Evolutionary conservation across 306 rosid genomes (phyloP).

Genomic region (Biancaea sappan): DNA sequence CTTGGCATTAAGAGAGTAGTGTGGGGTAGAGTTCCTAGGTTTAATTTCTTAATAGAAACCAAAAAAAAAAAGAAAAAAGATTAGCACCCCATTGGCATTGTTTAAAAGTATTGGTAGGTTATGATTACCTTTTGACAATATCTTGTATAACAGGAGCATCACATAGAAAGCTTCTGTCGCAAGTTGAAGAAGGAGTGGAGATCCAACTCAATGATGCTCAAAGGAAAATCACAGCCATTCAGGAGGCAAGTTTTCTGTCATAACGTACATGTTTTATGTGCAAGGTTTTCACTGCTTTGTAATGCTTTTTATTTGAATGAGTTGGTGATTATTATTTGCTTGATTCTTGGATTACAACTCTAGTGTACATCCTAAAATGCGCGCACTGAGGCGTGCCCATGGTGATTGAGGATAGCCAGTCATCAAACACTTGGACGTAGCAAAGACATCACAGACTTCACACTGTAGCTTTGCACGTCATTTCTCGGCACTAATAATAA

Average conservation of each 20-base stretch:
- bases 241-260: constrained; percentile 61
- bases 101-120: constrained; percentile 22
- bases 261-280: constrained; percentile 11
- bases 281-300: constrained; percentile 20
- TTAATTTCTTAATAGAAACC: background rate
- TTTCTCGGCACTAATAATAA: constrained; percentile 1
- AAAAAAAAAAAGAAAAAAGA: background rate
- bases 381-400: constrained; percentile 14
- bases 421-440: background rate
- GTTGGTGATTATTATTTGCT: constrained; percentile 33
- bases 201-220: constrained; percentile 72
- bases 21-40: constrained; percentile 17
- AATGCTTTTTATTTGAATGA: constrained; percentile 30
- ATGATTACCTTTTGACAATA: constrained; percentile 19
- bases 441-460: constrained; percentile 19
- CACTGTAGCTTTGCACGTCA: background rate
- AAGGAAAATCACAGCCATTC: constrained; percentile 63
- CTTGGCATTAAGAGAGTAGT: background rate
- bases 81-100: constrained; percentile 2
- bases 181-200: constrained; percentile 74
- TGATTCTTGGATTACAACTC: constrained; percentile 18
- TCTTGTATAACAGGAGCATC: constrained; percentile 61
- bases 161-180: constrained; percentile 69
- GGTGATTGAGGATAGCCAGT: constrained; percentile 26
- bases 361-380: constrained; percentile 1